A percentile compares a stretch with the other conserved stretches of the same genome.
Conservation (phyloP, 78 protist species). For the Dictyostelium discoideum region DNA sequence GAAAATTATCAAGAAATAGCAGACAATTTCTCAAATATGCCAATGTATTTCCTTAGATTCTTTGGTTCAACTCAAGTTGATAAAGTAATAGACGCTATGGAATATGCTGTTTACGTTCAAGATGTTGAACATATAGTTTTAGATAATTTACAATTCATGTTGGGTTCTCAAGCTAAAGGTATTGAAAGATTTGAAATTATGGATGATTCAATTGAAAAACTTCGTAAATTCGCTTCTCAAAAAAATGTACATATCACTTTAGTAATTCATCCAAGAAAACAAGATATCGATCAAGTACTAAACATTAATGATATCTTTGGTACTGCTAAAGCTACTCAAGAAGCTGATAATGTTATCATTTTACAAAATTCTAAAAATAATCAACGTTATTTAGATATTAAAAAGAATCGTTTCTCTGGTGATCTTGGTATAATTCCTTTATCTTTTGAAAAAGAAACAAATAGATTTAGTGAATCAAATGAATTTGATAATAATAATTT, state of each 20-base stretch:
- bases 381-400: conserved; percentile 76
- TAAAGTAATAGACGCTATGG: conserved; percentile 90
- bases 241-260: conserved; percentile 90
- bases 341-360: conserved; percentile 93
- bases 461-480: conserved; percentile 23
- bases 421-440: conserved; percentile 83
- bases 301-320: conserved; percentile 85
- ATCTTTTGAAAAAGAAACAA: conserved; percentile 71
- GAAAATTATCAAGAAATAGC: conserved; percentile 64
- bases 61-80: conserved; percentile 88
- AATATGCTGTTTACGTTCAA: conserved; percentile 87
- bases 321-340: conserved; percentile 95
- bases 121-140: conserved; percentile 90
- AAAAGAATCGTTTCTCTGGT: conserved; percentile 91
- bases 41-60: conserved; percentile 84
- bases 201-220: conserved; percentile 81
- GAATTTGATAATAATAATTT: neutral
- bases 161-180: conserved; percentile 62
- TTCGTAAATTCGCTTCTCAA: conserved; percentile 88
- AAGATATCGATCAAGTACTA: conserved; percentile 40
- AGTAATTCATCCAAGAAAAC: conserved; percentile 92
- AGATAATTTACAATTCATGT: conserved; percentile 92
- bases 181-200: conserved; percentile 71
- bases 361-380: conserved; percentile 64
- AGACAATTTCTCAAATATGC: conserved; percentile 72